Conservation (phyloP, 306 rosid genomes). For the Begonia fuchsioides region DNA sequence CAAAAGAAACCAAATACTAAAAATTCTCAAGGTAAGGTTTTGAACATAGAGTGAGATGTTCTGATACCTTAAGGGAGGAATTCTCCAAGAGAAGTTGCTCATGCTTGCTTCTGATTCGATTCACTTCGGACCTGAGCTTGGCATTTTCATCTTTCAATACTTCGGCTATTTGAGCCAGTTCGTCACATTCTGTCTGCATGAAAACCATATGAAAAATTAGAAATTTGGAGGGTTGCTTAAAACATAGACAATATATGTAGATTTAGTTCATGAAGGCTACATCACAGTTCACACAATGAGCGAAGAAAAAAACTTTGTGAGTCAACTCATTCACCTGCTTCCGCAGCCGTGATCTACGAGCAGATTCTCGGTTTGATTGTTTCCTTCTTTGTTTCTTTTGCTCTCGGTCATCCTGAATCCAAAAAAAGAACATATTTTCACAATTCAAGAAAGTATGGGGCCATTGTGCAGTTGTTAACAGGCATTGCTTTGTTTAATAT, state of each 20-base stretch:
- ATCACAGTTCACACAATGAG: no score
- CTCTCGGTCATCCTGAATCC: constrained; percentile 88
- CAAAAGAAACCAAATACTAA: no score
- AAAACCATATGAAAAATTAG: constrained; percentile 3
- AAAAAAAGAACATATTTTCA: not conserved
- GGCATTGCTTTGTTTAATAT: no score
- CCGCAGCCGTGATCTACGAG: constrained; percentile 94
- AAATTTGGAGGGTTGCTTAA: not conserved
- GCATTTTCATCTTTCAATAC: constrained; percentile 81
- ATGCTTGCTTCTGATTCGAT: constrained; percentile 63
- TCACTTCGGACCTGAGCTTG: constrained; percentile 64
- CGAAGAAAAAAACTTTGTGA: not conserved
- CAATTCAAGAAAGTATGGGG: no score
- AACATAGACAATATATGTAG: not conserved
- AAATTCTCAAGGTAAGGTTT: no score
- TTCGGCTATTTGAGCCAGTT: constrained; percentile 83
- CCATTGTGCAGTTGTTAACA: no score
- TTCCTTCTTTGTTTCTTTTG: constrained; percentile 85
- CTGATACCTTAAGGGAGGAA: constrained; percentile 40
- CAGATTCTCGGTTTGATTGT: constrained; percentile 97
- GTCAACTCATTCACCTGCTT: constrained; percentile 49
- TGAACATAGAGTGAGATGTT: no score
- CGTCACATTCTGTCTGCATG: constrained; percentile 88
- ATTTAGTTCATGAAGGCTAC: no score
- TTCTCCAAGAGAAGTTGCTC: constrained; percentile 84